These are phyloP conservation scores for Talaromyces stipitatus DNA, from an alignment of 495 filamentous ascomycete genomes.

Conservation along the genomic window DNA sequence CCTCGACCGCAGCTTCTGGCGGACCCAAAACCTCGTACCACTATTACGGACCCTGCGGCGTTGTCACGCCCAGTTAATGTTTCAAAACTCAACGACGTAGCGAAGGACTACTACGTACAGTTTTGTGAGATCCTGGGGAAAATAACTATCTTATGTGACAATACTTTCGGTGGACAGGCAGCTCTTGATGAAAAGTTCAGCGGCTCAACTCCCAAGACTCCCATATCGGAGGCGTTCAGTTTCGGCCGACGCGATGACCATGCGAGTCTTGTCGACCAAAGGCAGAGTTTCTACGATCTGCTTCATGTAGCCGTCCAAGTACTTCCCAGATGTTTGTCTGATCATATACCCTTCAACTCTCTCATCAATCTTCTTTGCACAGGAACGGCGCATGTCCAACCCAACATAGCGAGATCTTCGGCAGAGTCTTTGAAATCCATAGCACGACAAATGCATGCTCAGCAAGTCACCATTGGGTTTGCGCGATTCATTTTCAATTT, in stretches of 20 bases:
- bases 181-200: conserved; percentile 92
- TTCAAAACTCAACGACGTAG: conserved; percentile 62
- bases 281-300: conserved; percentile 92
- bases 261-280: conserved; percentile 64
- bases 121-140: conserved; percentile 96
- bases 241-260: conserved; percentile 80
- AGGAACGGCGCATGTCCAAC: conserved; percentile 90
- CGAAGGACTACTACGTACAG: conserved; percentile 73
- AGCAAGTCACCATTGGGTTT: conserved; percentile 95
- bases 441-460: conserved; percentile 84
- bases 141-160: conserved; percentile 92
- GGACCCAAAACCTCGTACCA: conserved; percentile 25
- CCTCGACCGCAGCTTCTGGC: conserved; percentile 32
- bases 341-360: conserved; percentile 86
- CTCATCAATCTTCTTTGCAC: conserved; percentile 94
- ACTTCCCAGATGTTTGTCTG: conserved; percentile 82
- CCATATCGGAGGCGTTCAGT: conserved; percentile 87
- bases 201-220: conserved; percentile 79
- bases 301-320: conserved; percentile 94
- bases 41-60: conserved; percentile 22
- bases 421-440: conserved; percentile 92
- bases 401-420: conserved; percentile 86
- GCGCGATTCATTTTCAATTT: conserved; percentile 96
- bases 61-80: conserved; percentile 65
- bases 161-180: conserved; percentile 92